phyloP scores from a whole-genome alignment of 2,329 filamentous ascomycete species.

The Neopestalotiopsis sp. region DNA sequence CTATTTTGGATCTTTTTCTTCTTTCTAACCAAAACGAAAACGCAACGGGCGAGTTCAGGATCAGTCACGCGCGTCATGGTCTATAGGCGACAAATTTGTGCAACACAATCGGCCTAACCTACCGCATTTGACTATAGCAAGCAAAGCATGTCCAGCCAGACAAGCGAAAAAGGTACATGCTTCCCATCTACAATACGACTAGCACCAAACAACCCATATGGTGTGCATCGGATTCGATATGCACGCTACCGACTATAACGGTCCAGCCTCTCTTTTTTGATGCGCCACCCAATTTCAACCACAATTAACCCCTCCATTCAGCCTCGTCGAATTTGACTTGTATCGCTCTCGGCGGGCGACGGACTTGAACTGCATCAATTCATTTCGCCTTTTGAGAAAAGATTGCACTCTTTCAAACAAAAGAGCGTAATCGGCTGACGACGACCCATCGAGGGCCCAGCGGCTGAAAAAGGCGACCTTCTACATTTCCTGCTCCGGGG shows the following conservation, averaged over 20 bases:
- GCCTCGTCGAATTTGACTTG: slow-evolving; percentile 4
- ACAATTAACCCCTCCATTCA: not conserved
- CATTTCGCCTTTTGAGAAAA: too few relatives aligned
- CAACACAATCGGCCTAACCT: not conserved
- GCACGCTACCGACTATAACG: not conserved
- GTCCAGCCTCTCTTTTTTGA: not conserved
- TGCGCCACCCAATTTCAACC: not conserved
- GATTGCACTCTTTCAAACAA: not conserved
- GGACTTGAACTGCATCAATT: not conserved
- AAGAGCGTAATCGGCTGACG: slow-evolving; percentile 9
- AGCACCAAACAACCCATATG: too few relatives aligned
- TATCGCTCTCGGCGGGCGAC: not conserved
- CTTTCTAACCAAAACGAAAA: not conserved
- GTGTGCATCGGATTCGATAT: too few relatives aligned
- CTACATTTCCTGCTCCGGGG: not conserved
- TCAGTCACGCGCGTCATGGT: not conserved
- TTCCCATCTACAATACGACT: not conserved
- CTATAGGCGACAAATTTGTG: not conserved
- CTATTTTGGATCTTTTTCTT: not conserved
- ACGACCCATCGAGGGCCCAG: not conserved
- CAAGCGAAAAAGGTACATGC: not conserved
- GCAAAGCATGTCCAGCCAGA: not conserved
- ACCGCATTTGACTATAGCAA: not conserved
- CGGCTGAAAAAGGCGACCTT: not conserved
- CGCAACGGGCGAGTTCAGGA: not conserved